Conservation (phyloP, 2,329 filamentous ascomycete genomes). For the Hymenoscyphus linearis region DNA sequence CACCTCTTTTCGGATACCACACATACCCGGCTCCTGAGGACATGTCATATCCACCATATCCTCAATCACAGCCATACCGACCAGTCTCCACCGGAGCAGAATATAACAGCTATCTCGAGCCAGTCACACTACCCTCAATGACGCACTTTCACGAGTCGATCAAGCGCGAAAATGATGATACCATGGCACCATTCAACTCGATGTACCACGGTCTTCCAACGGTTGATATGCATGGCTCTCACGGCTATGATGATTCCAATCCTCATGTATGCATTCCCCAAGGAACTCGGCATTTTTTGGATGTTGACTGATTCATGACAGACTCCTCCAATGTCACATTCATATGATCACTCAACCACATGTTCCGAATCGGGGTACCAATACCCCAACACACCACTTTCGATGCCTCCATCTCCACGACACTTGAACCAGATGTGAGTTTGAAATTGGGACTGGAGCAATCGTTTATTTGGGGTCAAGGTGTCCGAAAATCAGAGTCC, state of each 20-base stretch:
- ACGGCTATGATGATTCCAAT: constrained; percentile 60
- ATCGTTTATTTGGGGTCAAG: constrained; percentile 10
- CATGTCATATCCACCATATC: constrained; percentile 55
- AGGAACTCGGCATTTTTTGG: constrained; percentile 8
- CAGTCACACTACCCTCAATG: constrained; percentile 59
- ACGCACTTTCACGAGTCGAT: constrained; percentile 57
- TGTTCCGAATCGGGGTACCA: constrained; percentile 57
- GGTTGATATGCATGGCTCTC: constrained; percentile 56
- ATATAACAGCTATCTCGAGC: constrained; percentile 53
- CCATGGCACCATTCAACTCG: constrained; percentile 58
- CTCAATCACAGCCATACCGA: constrained; percentile 48
- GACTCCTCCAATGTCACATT: constrained; percentile 74
- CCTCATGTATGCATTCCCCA: constrained; percentile 65
- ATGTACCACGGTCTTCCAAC: constrained; percentile 58
- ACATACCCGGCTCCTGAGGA: constrained; percentile 63
- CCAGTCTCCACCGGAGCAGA: constrained; percentile 40
- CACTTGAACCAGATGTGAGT: constrained; percentile 35
- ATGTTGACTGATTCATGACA: constrained; percentile 35
- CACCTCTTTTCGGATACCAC: constrained; percentile 63
- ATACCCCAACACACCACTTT: constrained; percentile 65
- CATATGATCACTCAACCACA: constrained; percentile 61
- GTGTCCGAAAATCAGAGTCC: constrained; percentile 26
- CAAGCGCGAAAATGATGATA: constrained; percentile 61
- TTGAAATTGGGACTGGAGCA: constrained; percentile 4
- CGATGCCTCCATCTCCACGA: constrained; percentile 65